These are phyloP conservation scores for Drechslerella dactyloides DNA, from an alignment of 2,329 filamentous ascomycete genomes.

Conservation along the genomic window DNA sequence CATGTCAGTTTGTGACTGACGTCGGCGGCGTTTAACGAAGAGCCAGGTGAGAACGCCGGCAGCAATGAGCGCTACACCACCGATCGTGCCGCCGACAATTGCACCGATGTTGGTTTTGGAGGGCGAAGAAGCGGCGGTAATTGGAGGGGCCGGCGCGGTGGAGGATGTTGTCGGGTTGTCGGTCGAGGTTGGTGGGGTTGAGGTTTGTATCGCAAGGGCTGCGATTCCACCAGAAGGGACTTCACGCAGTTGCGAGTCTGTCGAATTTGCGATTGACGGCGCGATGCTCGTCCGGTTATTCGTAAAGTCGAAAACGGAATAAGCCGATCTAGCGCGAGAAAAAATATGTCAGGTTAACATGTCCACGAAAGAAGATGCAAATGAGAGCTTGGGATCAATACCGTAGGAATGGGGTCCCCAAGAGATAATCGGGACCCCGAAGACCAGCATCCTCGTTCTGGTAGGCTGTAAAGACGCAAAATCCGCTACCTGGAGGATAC, in stretches of 20 bases:
- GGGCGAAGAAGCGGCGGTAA: neutral
- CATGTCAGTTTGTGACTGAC: slow-evolving; percentile 14
- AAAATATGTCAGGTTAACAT: neutral
- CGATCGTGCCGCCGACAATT: slow-evolving; percentile 33
- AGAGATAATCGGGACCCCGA: slow-evolving; percentile 16
- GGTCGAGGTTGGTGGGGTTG: slow-evolving; percentile 10
- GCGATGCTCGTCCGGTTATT: slow-evolving; percentile 42
- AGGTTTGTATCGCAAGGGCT: slow-evolving; percentile 21
- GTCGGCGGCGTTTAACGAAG: slow-evolving; percentile 8
- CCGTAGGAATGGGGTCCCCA: slow-evolving; percentile 43
- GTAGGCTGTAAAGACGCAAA: slow-evolving; percentile 39
- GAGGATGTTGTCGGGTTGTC: neutral
- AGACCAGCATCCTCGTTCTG: slow-evolving; percentile 15
- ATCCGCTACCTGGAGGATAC: slow-evolving; percentile 41
- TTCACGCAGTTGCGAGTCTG: slow-evolving; percentile 29
- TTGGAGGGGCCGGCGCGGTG: neutral
- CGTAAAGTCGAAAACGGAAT: slow-evolving; percentile 40
- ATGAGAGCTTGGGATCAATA: neutral
- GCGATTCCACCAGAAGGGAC: slow-evolving; percentile 27
- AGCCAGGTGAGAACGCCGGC: slow-evolving; percentile 14
- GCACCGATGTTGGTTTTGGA: slow-evolving; percentile 12
- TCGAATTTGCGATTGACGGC: slow-evolving; percentile 32
- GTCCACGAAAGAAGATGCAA: neutral
- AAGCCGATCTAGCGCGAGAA: slow-evolving; percentile 28
- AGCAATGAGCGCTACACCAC: slow-evolving; percentile 16